Evolutionary conservation across 2,329 filamentous ascomycete species (phyloP), one percentile per base, ranked within the genome.

Genomic region (Mycogone perniciosa): DNA sequence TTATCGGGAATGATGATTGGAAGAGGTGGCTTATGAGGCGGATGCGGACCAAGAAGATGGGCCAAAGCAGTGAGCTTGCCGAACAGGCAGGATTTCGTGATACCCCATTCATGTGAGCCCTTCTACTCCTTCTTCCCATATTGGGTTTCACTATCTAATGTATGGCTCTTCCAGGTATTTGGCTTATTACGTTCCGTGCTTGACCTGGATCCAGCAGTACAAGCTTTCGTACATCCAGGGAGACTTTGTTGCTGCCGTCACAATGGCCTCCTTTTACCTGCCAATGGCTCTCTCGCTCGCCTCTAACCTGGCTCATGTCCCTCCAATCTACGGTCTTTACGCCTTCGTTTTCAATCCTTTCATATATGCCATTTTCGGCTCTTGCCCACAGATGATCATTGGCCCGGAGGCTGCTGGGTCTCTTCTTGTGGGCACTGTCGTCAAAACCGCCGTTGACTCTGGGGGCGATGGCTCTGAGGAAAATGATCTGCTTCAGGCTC

Each of bases 191-290:
- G 75, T 99, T 42, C 93, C 93, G 0, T 88, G 91, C 55, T 73
- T 96, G 57, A 90, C 86, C 57, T 99, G 93, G 93, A 85, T 95
- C 55, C 77, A 76, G 47, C 89, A 96, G 70, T 99, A 99, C 69
- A 82, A 80, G 59, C 84, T 82, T 78, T 80, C 82, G 4, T 96
- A 88, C 68, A 69, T 97, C 44, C 82, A 85, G 59, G 93, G 93
- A 44, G 93, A 99, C 67, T 71, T 97, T 13, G 76, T 95, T 10
- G 86, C 92, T 7, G 91, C 92, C 44, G 67, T 97, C 56, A 97
- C 93, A n/a, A 86, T 99, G 73, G 89, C 92, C n/a, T 96, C 91
- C 29, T 93, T 99, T 72, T 99, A 99, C 67, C 86, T 99, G 35
- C 93, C 93, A 46, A 96, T 99, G 91, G 87, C 90, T 0, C 79